Conservation (phyloP, 2,329 filamentous ascomycete genomes). For the Colletotrichum sp. region DNA sequence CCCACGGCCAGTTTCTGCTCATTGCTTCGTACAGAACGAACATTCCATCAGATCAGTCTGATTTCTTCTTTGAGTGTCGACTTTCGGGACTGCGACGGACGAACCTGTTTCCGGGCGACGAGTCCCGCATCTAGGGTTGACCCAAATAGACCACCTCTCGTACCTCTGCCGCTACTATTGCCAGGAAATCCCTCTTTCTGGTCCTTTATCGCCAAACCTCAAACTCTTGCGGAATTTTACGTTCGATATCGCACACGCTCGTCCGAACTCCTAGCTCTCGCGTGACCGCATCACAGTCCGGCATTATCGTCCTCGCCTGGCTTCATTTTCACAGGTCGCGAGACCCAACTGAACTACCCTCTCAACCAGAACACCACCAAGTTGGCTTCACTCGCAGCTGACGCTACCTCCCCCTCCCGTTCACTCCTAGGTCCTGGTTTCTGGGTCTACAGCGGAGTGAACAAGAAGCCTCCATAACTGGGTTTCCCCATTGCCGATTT, state of each 20-base stretch:
- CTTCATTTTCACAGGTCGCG: slow-evolving; percentile 8
- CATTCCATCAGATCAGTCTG: neutral
- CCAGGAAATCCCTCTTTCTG: neutral
- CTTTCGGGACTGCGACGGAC: neutral
- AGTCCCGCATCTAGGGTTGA: neutral
- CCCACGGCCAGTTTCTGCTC: neutral
- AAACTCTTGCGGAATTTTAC: neutral
- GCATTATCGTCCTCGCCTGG: neutral
- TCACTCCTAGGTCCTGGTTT: slow-evolving; percentile 91
- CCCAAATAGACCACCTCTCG: neutral
- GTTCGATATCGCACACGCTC: neutral
- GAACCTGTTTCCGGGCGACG: neutral
- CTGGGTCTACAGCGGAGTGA: slow-evolving; percentile 96
- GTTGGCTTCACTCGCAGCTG: slow-evolving; percentile 85
- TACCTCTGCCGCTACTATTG: neutral
- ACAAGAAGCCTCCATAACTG: slow-evolving; percentile 98
- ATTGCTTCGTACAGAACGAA: neutral
- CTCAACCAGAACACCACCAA: slow-evolving; percentile 71
- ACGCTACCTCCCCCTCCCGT: slow-evolving; percentile 76
- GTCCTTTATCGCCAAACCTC: neutral
- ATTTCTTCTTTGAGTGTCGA: neutral
- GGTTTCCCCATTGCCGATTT: slow-evolving; percentile 29
- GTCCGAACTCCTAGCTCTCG: neutral
- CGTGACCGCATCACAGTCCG: neutral
- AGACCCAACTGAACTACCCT: slow-evolving; percentile 18